A percentile compares a stretch with the other conserved stretches of the same genome.
Conservation (phyloP, 208 protist genomes). For the Dictyostelium gargantuum region DNA sequence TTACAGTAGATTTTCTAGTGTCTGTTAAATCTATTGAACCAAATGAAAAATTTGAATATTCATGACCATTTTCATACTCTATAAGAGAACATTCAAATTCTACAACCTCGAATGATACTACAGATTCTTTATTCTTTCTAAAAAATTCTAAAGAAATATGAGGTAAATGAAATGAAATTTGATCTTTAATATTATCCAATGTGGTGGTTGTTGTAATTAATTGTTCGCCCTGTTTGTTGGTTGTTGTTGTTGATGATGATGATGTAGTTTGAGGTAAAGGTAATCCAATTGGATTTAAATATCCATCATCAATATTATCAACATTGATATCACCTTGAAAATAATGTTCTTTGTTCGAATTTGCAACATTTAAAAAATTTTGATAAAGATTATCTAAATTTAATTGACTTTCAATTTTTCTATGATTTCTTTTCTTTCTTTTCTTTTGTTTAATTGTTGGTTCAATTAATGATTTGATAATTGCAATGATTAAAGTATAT, state of each 20-base stretch:
- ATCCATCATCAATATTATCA: neutral
- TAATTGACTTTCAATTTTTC: neutral
- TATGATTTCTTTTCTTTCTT: slow-evolving; percentile 32
- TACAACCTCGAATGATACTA: slow-evolving; percentile 35
- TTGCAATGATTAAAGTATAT: slow-evolving; percentile 13
- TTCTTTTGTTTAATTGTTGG: slow-evolving; percentile 44
- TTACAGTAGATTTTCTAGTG: slow-evolving; percentile 9
- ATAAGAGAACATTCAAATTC: slow-evolving; percentile 34
- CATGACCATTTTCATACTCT: slow-evolving; percentile 3
- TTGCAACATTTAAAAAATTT: neutral
- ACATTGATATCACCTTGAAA: neutral
- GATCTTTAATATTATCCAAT: neutral
- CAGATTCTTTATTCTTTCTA: slow-evolving; percentile 57
- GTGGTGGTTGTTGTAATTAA: neutral
- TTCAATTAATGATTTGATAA: slow-evolving; percentile 46
- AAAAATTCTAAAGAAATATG: slow-evolving; percentile 38
- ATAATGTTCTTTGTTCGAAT: neutral
- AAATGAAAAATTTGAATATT: neutral
- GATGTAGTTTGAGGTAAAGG: neutral
- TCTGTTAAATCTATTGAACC: slow-evolving; percentile 28
- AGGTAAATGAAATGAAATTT: slow-evolving; percentile 33
- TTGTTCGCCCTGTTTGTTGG: neutral
- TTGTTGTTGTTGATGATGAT: neutral
- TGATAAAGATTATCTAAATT: slow-evolving; percentile 18
- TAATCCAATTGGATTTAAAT: neutral